Evolutionary conservation across 1,284 basidiomycete species (phyloP), one percentile per base, ranked within the genome.

Genomic region (Trametes versicolor): DNA sequence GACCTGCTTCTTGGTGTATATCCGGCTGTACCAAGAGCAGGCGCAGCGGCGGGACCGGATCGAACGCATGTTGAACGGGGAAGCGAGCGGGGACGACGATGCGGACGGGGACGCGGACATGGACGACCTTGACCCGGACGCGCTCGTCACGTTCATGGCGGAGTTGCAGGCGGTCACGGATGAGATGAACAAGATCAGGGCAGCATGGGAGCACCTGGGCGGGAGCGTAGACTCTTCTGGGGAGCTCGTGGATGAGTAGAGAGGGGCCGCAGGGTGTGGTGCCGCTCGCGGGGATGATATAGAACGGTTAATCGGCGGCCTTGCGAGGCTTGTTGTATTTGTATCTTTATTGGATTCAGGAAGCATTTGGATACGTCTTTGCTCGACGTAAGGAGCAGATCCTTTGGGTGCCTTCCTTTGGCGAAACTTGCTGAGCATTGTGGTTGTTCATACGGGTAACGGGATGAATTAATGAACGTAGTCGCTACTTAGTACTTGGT

Each of bases 91-190:
- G 25, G 57, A 58, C 15, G 25, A 8, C 47, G 36, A 39, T 15
- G 57, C 13, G 54, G 84, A 85, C 65, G 79, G 78, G 21, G 84
- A 85, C 63, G 69, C 76, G 23, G 84, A 85, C 63, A 69, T 76
- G 23, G 86, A 86, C 48, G 83, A 85, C 60, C 75, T 89, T 78
- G 82, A 83, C 66, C 73, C 78, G 5, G 87, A 89, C 34, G 86
- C 86, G 25, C 68, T 89, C 63, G 68, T 74, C 57, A 79, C 79
- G 64, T 73, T 90, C 47, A 81, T 65, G 63, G 65, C 59, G 23
- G 70, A 71, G 13, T 36, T 67, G n/a, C 43, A 47, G n/a, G 62
- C 60, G 52, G 69, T 70, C 15, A 58, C 43, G 54, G 65, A 63
- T 25, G 72, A 73, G 67, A 56, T 72, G 64, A 58, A 64, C 58